A percentile compares a stretch with the other conserved stretches of the same genome.
Conservation (phyloP, 2,329 filamentous ascomycete species). For the Beauveria pseudobassiana region DNA sequence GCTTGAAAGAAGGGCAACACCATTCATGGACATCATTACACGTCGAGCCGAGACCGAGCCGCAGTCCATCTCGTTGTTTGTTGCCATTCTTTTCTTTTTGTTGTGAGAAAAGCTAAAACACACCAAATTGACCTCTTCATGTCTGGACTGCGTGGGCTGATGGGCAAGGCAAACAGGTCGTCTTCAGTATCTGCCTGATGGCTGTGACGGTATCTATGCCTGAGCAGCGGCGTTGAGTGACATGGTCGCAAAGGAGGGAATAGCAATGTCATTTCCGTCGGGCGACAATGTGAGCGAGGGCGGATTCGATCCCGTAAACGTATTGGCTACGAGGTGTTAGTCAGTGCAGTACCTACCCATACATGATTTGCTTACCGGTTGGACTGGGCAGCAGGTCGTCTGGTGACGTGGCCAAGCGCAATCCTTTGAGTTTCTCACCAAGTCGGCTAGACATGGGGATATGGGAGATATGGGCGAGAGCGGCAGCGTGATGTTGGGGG, state of each 20-base stretch:
- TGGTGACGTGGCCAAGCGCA: conserved; percentile 69
- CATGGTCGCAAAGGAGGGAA: conserved; percentile 28
- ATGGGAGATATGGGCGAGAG: conserved; percentile 58
- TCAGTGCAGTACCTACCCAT: conserved; percentile 13
- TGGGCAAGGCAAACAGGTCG: conserved; percentile 77
- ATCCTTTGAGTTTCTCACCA: conserved; percentile 70
- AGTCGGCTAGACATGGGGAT: conserved; percentile 59
- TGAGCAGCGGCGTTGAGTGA: conserved; percentile 29
- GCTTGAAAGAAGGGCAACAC: background rate
- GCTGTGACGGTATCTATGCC: too few relatives aligned
- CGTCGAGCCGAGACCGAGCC: background rate
- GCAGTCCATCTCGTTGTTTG: background rate
- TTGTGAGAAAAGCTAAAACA: conserved; percentile 18
- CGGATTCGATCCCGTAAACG: conserved; percentile 25
- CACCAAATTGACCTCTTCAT: conserved; percentile 74
- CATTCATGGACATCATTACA: background rate
- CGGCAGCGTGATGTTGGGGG: conserved; percentile 22
- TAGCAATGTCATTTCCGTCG: conserved; percentile 25
- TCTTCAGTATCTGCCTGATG: conserved; percentile 46
- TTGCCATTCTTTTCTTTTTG: background rate
- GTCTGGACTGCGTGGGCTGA: conserved; percentile 80
- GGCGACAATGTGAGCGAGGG: conserved; percentile 27
- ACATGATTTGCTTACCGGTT: conserved; percentile 37
- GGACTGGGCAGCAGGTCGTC: conserved; percentile 50
- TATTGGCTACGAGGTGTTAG: conserved; percentile 23